Base-by-base conservation (phyloP, 306 rosid species). In the Rubus parviflorus region DNA sequence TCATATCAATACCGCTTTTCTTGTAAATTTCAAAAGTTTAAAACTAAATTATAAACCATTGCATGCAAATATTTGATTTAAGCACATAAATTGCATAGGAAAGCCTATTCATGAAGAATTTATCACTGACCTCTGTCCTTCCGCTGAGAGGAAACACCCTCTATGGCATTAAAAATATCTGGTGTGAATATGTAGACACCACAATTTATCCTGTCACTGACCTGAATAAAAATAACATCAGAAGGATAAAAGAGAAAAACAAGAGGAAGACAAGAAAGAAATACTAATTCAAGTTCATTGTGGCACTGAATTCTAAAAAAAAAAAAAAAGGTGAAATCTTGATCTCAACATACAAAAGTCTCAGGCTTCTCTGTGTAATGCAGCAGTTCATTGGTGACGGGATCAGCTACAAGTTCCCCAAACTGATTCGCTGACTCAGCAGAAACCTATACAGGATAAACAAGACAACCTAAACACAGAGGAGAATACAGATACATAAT, bases 331-430 rank as follows among this genome's bases (percentile, higher is more conserved):
- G 48, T 43, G 30, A 53, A 6, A 48, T 42, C 70, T 25, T 11
- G n/a, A 35, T 20, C 61, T 41, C 66, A 19, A 37, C 97, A n/a
- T 89, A 95, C 99, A 84, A 95, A 95, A 72, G 97, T 95, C 79
- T 95, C 99, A 8, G 99, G 99, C 79, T 87, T 95, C 82, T 95
- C 99, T 4, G 97, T 91, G 84, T 95, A 95, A 85, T 95, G 99
- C 88, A 95, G 83, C 54, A 95, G 88, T 79, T 95, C 99, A 43
- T 92, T 88, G 77, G 98, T 89, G 75, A 69, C 54, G 3, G 98
- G 96, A 91, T 95, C 97, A 61, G 99, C 92, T 12, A 95, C 92
- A 76, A 95, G 86, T 80, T 95, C 99, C 60, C 99, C 99, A 74
- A 95, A 95, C 80, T 89, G 83, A 79, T 81, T 77, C 14, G 97